Evolutionary conservation across 2,329 filamentous ascomycete species (phyloP).

Genomic region (Thielaviopsis punctulata): DNA sequence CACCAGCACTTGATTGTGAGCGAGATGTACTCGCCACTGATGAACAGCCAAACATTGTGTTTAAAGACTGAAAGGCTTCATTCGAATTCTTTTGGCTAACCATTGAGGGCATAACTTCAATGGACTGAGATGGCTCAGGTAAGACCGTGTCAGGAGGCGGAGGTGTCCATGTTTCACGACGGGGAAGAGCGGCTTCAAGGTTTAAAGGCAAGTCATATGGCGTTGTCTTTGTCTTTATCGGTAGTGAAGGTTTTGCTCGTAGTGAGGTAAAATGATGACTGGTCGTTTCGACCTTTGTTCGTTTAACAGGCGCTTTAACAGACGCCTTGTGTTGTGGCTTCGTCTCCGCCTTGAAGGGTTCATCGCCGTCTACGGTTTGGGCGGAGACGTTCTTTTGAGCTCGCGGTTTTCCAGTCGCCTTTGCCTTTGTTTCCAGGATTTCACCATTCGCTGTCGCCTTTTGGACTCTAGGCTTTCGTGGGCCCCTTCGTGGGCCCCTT

Average conservation of each 20-base stretch:
- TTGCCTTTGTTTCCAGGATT: background rate
- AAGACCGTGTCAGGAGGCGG: background rate
- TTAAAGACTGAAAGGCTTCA: background rate
- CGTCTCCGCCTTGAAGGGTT: background rate
- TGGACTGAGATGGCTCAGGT: background rate
- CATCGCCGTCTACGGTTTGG: background rate
- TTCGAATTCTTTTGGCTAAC: background rate
- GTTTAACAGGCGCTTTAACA: conserved; percentile 3
- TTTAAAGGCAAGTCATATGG: conserved; percentile 4
- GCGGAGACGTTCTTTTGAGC: background rate
- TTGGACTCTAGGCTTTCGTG: background rate
- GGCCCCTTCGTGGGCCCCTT: background rate
- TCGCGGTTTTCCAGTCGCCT: conserved; percentile 1
- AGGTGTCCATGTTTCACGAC: conserved; percentile 4
- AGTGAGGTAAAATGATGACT: background rate
- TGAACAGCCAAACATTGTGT: background rate
- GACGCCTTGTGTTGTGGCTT: conserved; percentile 3
- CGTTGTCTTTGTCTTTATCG: background rate
- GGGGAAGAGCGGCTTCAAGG: conserved; percentile 5
- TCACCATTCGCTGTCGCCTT: background rate
- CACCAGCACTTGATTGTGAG: background rate
- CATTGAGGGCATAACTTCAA: background rate
- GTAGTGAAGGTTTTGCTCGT: background rate
- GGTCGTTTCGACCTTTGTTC: background rate
- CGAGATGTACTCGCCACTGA: background rate